Evolutionary conservation across 2,329 filamentous ascomycete genomes (phyloP), one percentile per base, ranked within the genome.

Genomic region (Botrytis byssoidea): DNA sequence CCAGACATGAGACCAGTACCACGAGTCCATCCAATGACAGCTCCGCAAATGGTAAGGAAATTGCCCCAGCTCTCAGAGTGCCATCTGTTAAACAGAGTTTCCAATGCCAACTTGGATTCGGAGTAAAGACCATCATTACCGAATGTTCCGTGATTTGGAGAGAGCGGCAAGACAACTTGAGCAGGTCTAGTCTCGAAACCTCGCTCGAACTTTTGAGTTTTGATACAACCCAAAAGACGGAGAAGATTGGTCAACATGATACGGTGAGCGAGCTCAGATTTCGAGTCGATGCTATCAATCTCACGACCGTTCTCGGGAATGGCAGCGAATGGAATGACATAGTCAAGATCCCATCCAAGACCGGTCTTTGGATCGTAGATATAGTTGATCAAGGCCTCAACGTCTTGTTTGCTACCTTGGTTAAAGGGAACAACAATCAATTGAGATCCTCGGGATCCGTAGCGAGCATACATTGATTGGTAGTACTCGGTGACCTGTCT

Each of bases 401-500:
- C 93, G 82, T 99, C 96, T 83, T 98, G 95, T 85, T 98, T 97
- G 86, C 95, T 98, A 77, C 95, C 96, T 83, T 98, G 95, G 84
- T 99, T 99, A 89, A 99, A 99, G 68, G 97, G 96, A 72, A 98
- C 97, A 72, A 99, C 96, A 59, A 99, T 94, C 73, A 99, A 91
- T 85, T 98, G 95, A 74, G 96, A 98, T 77, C 96, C 96, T 77
- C 94, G 93, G 75, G 94, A 93, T 80, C 96, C 96, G 80, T 93
- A 97, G 75, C 95, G 93, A 76, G 95, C 93, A 83, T 99, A 99
- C 93, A 99, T 98, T 73, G 94, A 91, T 84, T 99, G 96, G 85
- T 99, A 99, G 86, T 98, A 99, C 85, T 99, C 96, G 9, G 96
- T 99, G 73, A 99, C 96, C 83, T 98, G 93, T 64, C 94, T 93